Evolutionary conservation across 1,284 basidiomycete species (phyloP).

Genomic region (Violaceomyces palustris): DNA sequence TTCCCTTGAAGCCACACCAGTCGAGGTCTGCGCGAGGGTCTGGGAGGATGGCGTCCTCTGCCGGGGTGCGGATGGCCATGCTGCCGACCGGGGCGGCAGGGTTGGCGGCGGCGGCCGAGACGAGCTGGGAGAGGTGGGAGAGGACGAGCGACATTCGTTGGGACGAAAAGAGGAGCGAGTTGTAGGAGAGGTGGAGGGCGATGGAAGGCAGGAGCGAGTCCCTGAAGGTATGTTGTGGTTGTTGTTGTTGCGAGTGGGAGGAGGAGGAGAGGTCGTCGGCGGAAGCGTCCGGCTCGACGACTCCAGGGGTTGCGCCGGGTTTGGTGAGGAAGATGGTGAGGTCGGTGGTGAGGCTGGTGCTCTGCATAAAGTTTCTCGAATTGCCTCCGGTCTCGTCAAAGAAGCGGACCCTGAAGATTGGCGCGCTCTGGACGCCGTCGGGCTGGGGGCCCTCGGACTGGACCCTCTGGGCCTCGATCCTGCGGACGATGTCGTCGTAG

Average conservation of each 20-base stretch:
- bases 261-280: constrained; percentile 5
- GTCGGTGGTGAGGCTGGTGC: constrained; percentile 73
- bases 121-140: constrained; percentile 76
- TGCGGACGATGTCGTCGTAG: constrained; percentile 71
- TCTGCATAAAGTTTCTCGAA: constrained; percentile 52
- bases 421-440: constrained; percentile 34
- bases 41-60: constrained; percentile 70
- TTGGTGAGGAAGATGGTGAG: constrained; percentile 67
- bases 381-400: constrained; percentile 80
- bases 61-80: constrained; percentile 56
- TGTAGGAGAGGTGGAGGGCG: constrained; percentile 80
- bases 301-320: constrained; percentile 25
- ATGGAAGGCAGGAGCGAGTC: constrained; percentile 60
- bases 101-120: constrained; percentile 66
- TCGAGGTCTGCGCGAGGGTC: constrained; percentile 83
- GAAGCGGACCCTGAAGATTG: constrained; percentile 89
- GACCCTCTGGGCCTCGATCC: constrained; percentile 36
- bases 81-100: constrained; percentile 48
- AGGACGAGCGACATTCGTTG: constrained; percentile 72
- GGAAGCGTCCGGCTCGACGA: background rate
- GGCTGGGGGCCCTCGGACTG: constrained; percentile 27
- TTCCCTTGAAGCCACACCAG: constrained; percentile 96
- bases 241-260: constrained; percentile 5
- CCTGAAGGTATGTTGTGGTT: constrained; percentile 15
- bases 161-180: constrained; percentile 86